Percentiles rank a stretch among this genome's conserved stretches.
phyloP scores from a whole-genome alignment of 169 alveolate genomes.

The Cryptosporidium tyzzeri region DNA sequence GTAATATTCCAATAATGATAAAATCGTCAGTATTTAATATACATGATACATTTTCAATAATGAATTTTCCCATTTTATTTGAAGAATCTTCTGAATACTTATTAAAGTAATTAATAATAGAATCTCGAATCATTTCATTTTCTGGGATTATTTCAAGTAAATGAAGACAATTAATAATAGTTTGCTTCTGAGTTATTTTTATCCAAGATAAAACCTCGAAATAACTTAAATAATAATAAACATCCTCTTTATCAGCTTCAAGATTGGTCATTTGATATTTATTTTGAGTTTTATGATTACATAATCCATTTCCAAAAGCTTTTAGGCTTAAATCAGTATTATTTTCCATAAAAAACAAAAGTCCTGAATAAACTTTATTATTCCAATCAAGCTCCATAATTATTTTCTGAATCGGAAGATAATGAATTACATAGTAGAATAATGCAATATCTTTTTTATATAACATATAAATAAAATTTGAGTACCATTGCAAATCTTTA shows the following conservation, averaged over 20 bases:
- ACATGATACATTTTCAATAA: constrained; percentile 23
- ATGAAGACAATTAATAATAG: constrained; percentile 32
- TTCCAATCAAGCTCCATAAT: neutral
- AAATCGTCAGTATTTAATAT: constrained; percentile 31
- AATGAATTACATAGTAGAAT: constrained; percentile 23
- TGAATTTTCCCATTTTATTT: neutral
- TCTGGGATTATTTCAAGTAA: neutral
- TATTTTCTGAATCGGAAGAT: constrained; percentile 11
- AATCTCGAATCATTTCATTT: constrained; percentile 14
- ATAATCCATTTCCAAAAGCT: neutral
- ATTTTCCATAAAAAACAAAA: constrained; percentile 29
- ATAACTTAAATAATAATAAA: constrained; percentile 41
- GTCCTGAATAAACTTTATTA: neutral
- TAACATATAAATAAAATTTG: constrained; percentile 2
- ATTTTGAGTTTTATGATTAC: neutral
- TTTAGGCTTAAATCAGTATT: neutral
- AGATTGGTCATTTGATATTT: neutral
- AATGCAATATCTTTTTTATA: constrained; percentile 3
- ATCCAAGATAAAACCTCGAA: constrained; percentile 25
- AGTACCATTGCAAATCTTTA: constrained; percentile 18
- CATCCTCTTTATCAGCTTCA: neutral
- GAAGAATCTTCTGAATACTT: neutral
- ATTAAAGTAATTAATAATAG: constrained; percentile 3
- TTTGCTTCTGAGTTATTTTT: constrained; percentile 6
- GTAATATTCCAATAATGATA: neutral